Percentiles rank a stretch among this genome's conserved stretches.
Conservation (phyloP, 2,329 filamentous ascomycete genomes). For the Ascochyta rabiei region DNA sequence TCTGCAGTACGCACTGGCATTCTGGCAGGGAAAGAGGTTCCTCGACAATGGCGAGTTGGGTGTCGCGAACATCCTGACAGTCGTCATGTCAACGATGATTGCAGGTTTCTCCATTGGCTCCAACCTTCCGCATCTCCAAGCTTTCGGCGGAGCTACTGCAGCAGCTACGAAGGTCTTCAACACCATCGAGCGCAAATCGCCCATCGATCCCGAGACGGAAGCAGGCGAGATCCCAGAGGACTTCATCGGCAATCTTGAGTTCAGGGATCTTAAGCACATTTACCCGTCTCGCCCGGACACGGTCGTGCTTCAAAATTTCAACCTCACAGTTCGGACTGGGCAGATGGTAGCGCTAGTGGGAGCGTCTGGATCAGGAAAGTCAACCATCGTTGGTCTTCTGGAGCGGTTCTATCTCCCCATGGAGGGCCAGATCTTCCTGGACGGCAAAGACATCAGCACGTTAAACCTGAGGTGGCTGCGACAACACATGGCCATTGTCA, state of each 20-base stretch:
- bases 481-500: conserved; percentile 89
- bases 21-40: conserved; percentile 61
- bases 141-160: conserved; percentile 81
- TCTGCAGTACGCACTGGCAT: conserved; percentile 64
- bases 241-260: conserved; percentile 77
- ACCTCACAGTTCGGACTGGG: conserved; percentile 79
- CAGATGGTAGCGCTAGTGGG: conserved; percentile 94
- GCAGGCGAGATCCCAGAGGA: conserved; percentile 74
- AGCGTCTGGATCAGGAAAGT: conserved; percentile 92
- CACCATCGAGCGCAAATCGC: conserved; percentile 87
- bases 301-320: conserved; percentile 83
- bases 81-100: conserved; percentile 89
- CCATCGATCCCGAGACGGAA: conserved; percentile 76
- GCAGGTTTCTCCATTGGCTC: conserved; percentile 88
- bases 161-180: conserved; percentile 91
- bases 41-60: conserved; percentile 61
- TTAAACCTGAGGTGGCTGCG: conserved; percentile 91
- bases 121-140: conserved; percentile 74
- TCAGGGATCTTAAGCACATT: conserved; percentile 86
- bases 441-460: conserved; percentile 79
- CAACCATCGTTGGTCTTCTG: conserved; percentile 89
- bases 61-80: conserved; percentile 77
- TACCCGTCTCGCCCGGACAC: conserved; percentile 94
- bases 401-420: conserved; percentile 95
- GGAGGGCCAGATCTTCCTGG: conserved; percentile 76